A percentile compares a stretch with the other conserved stretches of the same genome.
Evolutionary conservation across 202 grass and related monocot species (phyloP).

Genomic region (Panicum hallii): DNA sequence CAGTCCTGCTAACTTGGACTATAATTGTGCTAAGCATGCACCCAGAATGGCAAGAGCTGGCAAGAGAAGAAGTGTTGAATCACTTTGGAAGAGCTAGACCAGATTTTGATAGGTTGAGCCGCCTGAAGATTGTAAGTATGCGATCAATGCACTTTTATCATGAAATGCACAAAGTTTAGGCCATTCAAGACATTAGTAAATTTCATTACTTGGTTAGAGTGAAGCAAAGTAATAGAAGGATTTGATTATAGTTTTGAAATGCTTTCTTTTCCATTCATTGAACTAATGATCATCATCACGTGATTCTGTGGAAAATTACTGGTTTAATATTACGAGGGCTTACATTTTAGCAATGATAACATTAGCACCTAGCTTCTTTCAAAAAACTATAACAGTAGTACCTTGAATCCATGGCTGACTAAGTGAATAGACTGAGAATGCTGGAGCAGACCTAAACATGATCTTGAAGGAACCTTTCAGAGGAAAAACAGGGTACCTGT

Average conservation of each 20-base stretch:
- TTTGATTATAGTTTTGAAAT: neutral
- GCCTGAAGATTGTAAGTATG: slow-evolving; percentile 67
- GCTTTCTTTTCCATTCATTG: neutral
- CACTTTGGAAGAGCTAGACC: slow-evolving; percentile 57
- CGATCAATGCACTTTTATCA: neutral
- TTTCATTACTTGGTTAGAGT: neutral
- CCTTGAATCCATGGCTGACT: neutral
- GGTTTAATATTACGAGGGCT: neutral
- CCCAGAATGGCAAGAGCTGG: slow-evolving; percentile 65
- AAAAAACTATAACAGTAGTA: neutral
- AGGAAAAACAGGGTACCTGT: neutral
- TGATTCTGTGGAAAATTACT: neutral
- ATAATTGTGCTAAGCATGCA: slow-evolving; percentile 68
- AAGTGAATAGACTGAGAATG: neutral
- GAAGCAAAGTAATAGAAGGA: neutral
- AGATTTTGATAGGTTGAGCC: slow-evolving; percentile 57
- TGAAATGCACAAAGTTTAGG: neutral
- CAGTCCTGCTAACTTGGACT: slow-evolving; percentile 70
- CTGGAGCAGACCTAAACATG: neutral
- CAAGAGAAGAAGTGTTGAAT: slow-evolving; percentile 68
- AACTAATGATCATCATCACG: neutral
- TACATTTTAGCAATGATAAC: neutral
- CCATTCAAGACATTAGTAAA: neutral
- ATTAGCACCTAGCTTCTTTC: no score
- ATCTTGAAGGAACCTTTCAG: neutral